Conservation (phyloP, 2,329 filamentous ascomycete species). For the Sporothrix pseudoabietina region DNA sequence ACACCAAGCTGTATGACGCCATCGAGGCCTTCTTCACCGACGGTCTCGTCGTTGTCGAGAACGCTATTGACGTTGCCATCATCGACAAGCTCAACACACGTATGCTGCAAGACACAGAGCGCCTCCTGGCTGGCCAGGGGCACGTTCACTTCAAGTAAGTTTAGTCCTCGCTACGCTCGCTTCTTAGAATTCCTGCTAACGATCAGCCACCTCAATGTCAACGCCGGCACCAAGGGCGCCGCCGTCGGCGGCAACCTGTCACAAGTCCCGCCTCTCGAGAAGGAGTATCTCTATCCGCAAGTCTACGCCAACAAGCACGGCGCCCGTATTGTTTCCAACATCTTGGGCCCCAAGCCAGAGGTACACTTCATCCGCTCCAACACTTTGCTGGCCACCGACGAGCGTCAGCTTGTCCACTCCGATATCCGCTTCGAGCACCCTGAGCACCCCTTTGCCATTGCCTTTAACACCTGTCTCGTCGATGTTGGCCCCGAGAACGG, state of each 20-base stretch:
- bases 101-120: slow-evolving; percentile 36
- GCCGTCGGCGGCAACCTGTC: slow-evolving; percentile 37
- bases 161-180: neutral
- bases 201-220: slow-evolving; percentile 34
- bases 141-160: slow-evolving; percentile 32
- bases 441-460: slow-evolving; percentile 56
- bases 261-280: slow-evolving; percentile 36
- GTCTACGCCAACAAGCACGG: slow-evolving; percentile 40
- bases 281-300: slow-evolving; percentile 31
- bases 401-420: slow-evolving; percentile 59
- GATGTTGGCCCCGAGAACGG: slow-evolving; percentile 56
- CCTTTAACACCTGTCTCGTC: slow-evolving; percentile 57
- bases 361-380: slow-evolving; percentile 37
- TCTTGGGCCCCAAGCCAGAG: slow-evolving; percentile 36
- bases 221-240: slow-evolving; percentile 34
- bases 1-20: slow-evolving; percentile 38
- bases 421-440: slow-evolving; percentile 63
- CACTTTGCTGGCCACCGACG: slow-evolving; percentile 44
- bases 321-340: slow-evolving; percentile 34
- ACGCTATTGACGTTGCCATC: slow-evolving; percentile 37
- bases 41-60: slow-evolving; percentile 38
- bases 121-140: slow-evolving; percentile 35
- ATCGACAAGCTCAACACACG: slow-evolving; percentile 39
- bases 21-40: slow-evolving; percentile 39
- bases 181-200: neutral